phyloP scores from a whole-genome alignment of 116 monocot species.

The Iris pallida region DNA sequence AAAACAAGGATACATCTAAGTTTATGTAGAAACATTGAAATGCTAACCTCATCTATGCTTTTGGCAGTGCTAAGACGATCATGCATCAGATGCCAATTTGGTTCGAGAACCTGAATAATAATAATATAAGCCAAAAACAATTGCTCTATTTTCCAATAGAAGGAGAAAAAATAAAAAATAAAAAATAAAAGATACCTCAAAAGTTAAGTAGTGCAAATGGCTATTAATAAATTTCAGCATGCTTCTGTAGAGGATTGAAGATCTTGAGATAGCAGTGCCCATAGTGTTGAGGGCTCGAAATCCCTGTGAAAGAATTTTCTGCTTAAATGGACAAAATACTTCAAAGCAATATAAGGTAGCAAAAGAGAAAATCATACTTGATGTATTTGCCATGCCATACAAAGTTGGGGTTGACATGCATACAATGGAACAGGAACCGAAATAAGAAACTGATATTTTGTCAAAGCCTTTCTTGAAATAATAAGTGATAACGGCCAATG shows the following conservation, averaged over 20 bases:
- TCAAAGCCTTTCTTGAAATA: conserved; percentile 84
- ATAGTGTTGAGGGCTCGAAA: conserved; percentile 61
- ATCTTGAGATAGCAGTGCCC: conserved; percentile 70
- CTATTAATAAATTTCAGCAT: conserved; percentile 97
- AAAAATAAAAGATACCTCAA: conserved; percentile 64
- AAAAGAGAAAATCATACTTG: conserved; percentile 47
- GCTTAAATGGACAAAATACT: conserved; percentile 8
- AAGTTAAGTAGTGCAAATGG: conserved; percentile 93
- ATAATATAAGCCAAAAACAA: too few species aligned
- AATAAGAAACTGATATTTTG: conserved; percentile 97
- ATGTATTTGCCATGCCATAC: conserved; percentile 94
- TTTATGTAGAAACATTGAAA: too few species aligned
- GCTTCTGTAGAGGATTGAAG: conserved; percentile 84
- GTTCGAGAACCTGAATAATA: conserved; percentile 93
- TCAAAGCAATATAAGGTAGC: conserved; percentile 3
- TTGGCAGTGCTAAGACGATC: conserved; percentile 65
- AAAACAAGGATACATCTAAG: not conserved
- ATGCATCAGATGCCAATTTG: conserved; percentile 99
- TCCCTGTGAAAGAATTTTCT: conserved; percentile 37
- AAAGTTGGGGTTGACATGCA: conserved; percentile 88
- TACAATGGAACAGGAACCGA: conserved; percentile 91
- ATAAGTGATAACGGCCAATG: conserved; percentile 95
- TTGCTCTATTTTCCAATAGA: too few species aligned
- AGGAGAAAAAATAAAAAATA: conserved; percentile 9
- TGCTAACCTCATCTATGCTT: conserved; percentile 91